Evolutionary conservation across 768 basidiomycete genomes (phyloP), one percentile per base, ranked within the genome.

Genomic region (Pisolithus microcarpus): DNA sequence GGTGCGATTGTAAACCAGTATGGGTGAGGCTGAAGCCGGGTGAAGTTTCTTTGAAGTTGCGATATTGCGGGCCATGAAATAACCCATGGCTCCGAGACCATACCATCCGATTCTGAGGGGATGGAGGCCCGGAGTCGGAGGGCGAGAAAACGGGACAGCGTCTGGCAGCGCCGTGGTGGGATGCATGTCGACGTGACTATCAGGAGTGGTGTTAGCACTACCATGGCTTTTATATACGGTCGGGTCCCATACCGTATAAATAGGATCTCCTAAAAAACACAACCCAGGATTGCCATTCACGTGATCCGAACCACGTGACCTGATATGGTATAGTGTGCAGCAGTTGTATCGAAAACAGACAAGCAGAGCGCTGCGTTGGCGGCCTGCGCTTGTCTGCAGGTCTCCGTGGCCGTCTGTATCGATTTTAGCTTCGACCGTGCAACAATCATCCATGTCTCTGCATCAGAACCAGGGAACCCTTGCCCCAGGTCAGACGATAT

Each of bases 1-100:
- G 7, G 81, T 77, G n/a, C 91, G 79, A 62, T 93, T 95, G 74
- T 80, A 91, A 8, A 94, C 75, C 34, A 84, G 64, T 46, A 93
- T 61, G 4, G 89, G 81, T 0, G 73, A 70, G 31, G 72, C 58
- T 3, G 61, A 64, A 13, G 61, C 62, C 34, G 64, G 53, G 42
- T 74, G 69, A 5, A 68, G 57, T 18, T 68, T 65, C 42, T 68
- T 73, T 56, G 76, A 70, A 39, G 68, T 79, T 31, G 87, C 87
- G 31, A 95, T 74, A 65, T 94, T 95, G 36, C 76, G 74, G 6
- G 85, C 86, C 86, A 93, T 92, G 18, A 72, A 65, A 59, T 74
- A 79, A 9, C 87, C 89, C 80, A 91, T 87, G 19, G 78, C 76
- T 19, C 85, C 84, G 15, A 84, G 66, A 4, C 72, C 75, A 57